Percentiles rank a stretch among this genome's conserved stretches.
Evolutionary conservation across 129 eudicot genomes (phyloP).

Genomic region (Kitagawia praeruptora): DNA sequence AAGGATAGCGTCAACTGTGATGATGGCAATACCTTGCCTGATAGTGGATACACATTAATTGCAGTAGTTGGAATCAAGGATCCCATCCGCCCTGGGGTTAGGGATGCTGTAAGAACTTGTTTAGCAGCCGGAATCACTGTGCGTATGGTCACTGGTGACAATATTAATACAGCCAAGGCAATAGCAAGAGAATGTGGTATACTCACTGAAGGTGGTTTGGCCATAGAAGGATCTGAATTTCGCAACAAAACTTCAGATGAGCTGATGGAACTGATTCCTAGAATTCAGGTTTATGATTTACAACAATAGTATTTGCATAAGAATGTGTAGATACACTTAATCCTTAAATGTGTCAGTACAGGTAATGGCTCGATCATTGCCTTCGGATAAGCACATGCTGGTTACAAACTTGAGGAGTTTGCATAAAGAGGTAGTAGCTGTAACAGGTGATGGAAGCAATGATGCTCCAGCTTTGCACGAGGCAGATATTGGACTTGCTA

Average conservation of each 20-base stretch:
- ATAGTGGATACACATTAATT: slow-evolving; percentile 62
- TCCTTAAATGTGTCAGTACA: slow-evolving; percentile 17
- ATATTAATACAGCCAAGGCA: slow-evolving; percentile 86
- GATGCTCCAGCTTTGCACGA: slow-evolving; percentile 98
- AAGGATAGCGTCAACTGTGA: slow-evolving; percentile 36
- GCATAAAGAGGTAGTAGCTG: slow-evolving; percentile 73
- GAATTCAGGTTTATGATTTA: slow-evolving; percentile 49
- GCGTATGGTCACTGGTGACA: slow-evolving; percentile 96
- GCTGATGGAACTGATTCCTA: slow-evolving; percentile 45
- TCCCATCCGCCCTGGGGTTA: slow-evolving; percentile 90
- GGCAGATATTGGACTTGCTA: slow-evolving; percentile 94
- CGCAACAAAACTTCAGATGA: slow-evolving; percentile 38
- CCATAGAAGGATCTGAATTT: slow-evolving; percentile 83
- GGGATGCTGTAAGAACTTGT: slow-evolving; percentile 68
- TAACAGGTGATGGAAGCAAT: slow-evolving; percentile 96
- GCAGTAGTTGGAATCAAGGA: slow-evolving; percentile 88
- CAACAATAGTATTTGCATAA: background rate
- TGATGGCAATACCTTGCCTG: slow-evolving; percentile 38
- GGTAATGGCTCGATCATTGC: slow-evolving; percentile 99
- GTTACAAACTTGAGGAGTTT: slow-evolving; percentile 48
- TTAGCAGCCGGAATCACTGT: slow-evolving; percentile 81
- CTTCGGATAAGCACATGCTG: slow-evolving; percentile 70
- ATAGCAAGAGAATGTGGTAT: slow-evolving; percentile 94
- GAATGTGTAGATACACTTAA: background rate
- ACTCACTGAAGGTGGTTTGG: slow-evolving; percentile 52